phyloP scores from a whole-genome alignment of 805 yeast species.

The Danielozyma ontarioensis region DNA sequence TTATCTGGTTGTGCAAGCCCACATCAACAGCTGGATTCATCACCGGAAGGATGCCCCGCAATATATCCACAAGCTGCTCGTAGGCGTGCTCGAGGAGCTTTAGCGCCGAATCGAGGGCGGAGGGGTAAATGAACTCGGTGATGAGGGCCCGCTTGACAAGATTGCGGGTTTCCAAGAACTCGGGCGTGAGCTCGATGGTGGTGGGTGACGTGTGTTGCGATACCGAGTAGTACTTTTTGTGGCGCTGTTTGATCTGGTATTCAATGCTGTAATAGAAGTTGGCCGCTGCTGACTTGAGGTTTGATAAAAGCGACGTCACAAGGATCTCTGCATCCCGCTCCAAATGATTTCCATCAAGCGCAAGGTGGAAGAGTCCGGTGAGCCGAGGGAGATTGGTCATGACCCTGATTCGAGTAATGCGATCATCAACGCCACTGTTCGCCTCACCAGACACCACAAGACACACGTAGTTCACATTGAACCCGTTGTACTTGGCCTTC shows the following conservation, averaged over 20 bases:
- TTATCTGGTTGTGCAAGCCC: slow-evolving; percentile 24
- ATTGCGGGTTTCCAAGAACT: slow-evolving; percentile 33
- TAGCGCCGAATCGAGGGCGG: slow-evolving; percentile 26
- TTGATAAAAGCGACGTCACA: slow-evolving; percentile 24
- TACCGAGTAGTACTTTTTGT: slow-evolving; percentile 31
- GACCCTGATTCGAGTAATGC: slow-evolving; percentile 21
- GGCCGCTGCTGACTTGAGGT: slow-evolving; percentile 20
- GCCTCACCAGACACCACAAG: slow-evolving; percentile 6
- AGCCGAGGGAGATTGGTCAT: slow-evolving; percentile 25
- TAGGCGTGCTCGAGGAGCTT: slow-evolving; percentile 29
- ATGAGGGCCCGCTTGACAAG: slow-evolving; percentile 32
- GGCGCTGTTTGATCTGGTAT: slow-evolving; percentile 26
- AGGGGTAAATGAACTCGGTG: slow-evolving; percentile 26
- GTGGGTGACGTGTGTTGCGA: slow-evolving; percentile 4
- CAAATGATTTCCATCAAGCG: slow-evolving; percentile 5
- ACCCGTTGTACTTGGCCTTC: slow-evolving; percentile 5
- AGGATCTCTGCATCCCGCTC: slow-evolving; percentile 26
- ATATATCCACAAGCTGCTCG: slow-evolving; percentile 22
- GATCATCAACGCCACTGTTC: slow-evolving; percentile 11
- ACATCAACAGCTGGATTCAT: slow-evolving; percentile 12
- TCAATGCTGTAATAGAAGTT: slow-evolving; percentile 33
- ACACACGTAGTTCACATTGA: slow-evolving; percentile 8
- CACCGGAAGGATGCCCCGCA: slow-evolving; percentile 8
- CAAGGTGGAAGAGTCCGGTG: slow-evolving; percentile 25
- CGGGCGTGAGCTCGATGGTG: slow-evolving; percentile 28